phyloP scores from a whole-genome alignment of 345 rosid genomes.

The Eutrema japonicum region DNA sequence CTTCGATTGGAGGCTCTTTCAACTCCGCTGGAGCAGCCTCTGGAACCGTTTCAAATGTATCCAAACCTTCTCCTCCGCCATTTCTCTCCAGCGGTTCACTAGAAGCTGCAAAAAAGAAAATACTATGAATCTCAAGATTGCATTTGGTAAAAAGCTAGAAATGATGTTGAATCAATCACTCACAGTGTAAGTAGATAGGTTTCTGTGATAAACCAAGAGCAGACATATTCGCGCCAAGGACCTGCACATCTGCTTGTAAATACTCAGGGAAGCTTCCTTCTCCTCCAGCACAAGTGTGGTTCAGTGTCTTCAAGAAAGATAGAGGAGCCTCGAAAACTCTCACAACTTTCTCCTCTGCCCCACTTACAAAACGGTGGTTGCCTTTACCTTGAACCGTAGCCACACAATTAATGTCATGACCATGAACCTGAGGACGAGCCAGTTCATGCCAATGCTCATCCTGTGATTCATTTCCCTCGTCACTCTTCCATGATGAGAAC shows the following conservation, averaged over 20 bases:
- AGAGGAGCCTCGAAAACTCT: constrained; percentile 94
- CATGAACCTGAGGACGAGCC: constrained; percentile 96
- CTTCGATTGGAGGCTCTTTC: constrained; percentile 90
- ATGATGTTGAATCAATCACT: constrained; percentile 32
- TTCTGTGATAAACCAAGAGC: constrained; percentile 98
- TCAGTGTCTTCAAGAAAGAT: constrained; percentile 81
- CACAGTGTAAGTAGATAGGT: constrained; percentile 79
- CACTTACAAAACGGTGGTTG: constrained; percentile 89
- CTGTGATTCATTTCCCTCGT: constrained; percentile 41
- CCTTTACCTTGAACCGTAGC: constrained; percentile 80
- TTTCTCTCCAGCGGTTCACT: constrained; percentile 53
- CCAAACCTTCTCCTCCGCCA: constrained; percentile 63
- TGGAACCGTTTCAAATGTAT: constrained; percentile 87
- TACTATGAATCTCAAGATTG: constrained; percentile 7
- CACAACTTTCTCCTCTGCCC: constrained; percentile 97
- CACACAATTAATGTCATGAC: constrained; percentile 89
- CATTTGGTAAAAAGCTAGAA: constrained; percentile 8
- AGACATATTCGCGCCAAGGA: constrained; percentile 95
- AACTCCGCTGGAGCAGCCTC: constrained; percentile 91
- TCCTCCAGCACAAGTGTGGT: constrained; percentile 57
- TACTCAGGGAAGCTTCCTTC: constrained; percentile 58
- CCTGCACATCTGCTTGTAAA: constrained; percentile 62
- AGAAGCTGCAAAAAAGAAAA: constrained; percentile 54
- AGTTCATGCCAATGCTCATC: constrained; percentile 84
- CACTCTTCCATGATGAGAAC: constrained; percentile 79